A percentile compares a stretch with the other conserved stretches of the same genome.
Conservation (phyloP, 768 basidiomycete genomes). For the Serendipita sp. region DNA sequence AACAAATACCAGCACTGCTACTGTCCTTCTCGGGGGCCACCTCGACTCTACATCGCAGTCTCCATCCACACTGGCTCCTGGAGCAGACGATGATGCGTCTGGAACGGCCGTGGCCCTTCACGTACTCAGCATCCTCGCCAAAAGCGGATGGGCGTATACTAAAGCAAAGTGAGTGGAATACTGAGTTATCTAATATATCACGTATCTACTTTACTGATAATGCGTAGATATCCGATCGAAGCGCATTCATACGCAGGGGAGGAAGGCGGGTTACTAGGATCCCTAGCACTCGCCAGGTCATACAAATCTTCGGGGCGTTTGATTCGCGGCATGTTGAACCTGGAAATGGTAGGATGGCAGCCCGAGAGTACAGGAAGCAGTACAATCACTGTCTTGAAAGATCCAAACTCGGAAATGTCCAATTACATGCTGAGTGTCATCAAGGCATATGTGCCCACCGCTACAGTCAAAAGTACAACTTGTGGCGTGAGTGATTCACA, state of each 20-base stretch:
- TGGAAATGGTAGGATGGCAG: slow-evolving; percentile 10
- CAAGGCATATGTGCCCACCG: slow-evolving; percentile 2
- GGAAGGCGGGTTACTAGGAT: slow-evolving; percentile 7
- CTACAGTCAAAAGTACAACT: neutral
- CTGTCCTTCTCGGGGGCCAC: slow-evolving; percentile 4
- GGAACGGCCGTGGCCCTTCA: slow-evolving; percentile 5
- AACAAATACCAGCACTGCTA: neutral
- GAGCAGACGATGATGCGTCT: slow-evolving; percentile 7
- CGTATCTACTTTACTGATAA: neutral
- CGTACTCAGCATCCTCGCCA: neutral
- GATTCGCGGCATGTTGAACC: slow-evolving; percentile 7
- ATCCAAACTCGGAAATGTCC: neutral
- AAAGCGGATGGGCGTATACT: neutral
- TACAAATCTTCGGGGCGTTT: slow-evolving; percentile 1
- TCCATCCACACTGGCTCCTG: neutral
- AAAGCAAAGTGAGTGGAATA: neutral
- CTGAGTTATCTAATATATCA: neutral
- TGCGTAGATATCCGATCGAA: slow-evolving; percentile 5
- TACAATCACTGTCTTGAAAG: slow-evolving; percentile 1
- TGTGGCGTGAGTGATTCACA: slow-evolving; percentile 4
- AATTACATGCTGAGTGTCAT: neutral
- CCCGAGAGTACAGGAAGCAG: neutral
- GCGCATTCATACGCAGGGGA: slow-evolving; percentile 8
- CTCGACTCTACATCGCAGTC: slow-evolving; percentile 6
- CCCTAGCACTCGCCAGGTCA: neutral